Conservation (phyloP, 2,329 filamentous ascomycete species). For the Venturia nashicola region DNA sequence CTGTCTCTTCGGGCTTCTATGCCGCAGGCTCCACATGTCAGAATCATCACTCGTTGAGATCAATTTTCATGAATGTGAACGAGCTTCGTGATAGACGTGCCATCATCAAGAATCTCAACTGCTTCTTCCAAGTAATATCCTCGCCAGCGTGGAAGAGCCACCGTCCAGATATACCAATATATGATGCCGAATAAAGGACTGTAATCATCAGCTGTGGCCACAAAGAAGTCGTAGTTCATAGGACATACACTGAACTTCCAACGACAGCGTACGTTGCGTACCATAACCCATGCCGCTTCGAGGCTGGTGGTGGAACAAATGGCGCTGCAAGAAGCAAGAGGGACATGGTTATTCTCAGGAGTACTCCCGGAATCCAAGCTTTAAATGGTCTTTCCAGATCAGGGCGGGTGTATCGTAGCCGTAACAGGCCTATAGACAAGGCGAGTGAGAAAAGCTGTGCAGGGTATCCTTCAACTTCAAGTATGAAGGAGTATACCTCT, state of each 20-base stretch:
- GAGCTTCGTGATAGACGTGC: conserved; percentile 52
- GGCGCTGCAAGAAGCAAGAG: conserved; percentile 29
- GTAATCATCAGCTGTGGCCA: not conserved
- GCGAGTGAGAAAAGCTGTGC: conserved; percentile 49
- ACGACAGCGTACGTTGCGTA: conserved; percentile 43
- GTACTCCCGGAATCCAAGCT: conserved; percentile 9
- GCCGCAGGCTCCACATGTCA: too few relatives aligned
- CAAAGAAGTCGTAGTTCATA: not conserved
- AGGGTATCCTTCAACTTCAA: conserved; percentile 60
- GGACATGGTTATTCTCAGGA: not conserved
- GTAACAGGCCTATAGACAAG: conserved; percentile 44
- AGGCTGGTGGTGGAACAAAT: conserved; percentile 44
- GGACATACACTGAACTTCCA: conserved; percentile 39
- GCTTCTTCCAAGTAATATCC: conserved; percentile 52
- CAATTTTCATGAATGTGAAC: conserved; percentile 14
- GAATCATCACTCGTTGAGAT: not conserved
- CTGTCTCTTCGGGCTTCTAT: too few relatives aligned
- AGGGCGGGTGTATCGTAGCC: conserved; percentile 47
- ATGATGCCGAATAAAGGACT: conserved; percentile 46
- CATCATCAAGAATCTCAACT: conserved; percentile 48
- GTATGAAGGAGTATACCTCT: conserved; percentile 60
- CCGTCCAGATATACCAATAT: conserved; percentile 60
- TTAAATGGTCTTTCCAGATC: conserved; percentile 48
- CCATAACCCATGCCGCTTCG: conserved; percentile 34
- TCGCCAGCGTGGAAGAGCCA: conserved; percentile 45